These are phyloP conservation scores for Paxillus ammoniavirescens DNA, from an alignment of 768 basidiomycete species.

Conservation along the genomic window DNA sequence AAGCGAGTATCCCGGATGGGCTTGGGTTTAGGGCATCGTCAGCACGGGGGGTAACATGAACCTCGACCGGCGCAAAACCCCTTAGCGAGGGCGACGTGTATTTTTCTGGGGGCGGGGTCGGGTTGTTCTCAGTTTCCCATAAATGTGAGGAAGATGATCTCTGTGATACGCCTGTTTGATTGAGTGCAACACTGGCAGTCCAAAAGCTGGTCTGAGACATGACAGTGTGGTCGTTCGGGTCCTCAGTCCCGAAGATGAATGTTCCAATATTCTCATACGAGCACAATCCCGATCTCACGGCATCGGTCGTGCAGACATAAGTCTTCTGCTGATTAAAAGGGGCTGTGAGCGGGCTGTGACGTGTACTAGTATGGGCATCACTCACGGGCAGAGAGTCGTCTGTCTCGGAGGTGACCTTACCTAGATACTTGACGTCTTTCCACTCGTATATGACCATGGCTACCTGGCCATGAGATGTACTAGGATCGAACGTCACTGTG, in stretches of 20 bases:
- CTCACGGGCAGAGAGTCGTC: constrained; percentile 67
- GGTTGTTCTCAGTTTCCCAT: constrained; percentile 64
- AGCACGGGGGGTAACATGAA: constrained; percentile 15
- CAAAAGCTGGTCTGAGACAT: constrained; percentile 82
- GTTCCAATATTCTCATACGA: constrained; percentile 67
- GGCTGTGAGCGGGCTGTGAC: constrained; percentile 15
- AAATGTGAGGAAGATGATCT: constrained; percentile 34
- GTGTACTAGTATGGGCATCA: constrained; percentile 11
- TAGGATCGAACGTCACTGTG: constrained; percentile 71
- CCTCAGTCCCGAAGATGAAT: constrained; percentile 70
- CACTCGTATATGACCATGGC: constrained; percentile 98
- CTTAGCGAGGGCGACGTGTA: constrained; percentile 50
- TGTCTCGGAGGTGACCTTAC: constrained; percentile 55
- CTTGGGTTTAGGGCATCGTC: constrained; percentile 43
- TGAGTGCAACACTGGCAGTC: constrained; percentile 75
- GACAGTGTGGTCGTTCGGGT: constrained; percentile 56
- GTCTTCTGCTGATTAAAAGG: constrained; percentile 65
- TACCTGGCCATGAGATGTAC: constrained; percentile 77
- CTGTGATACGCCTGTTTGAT: constrained; percentile 25
- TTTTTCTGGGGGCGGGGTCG: constrained; percentile 48
- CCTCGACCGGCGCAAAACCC: constrained; percentile 9
- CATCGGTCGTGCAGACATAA: constrained; percentile 88
- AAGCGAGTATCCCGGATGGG: constrained; percentile 50
- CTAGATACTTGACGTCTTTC: constrained; percentile 82
- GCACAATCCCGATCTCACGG: constrained; percentile 73